Percentiles rank a stretch among this genome's conserved stretches.
phyloP scores from a whole-genome alignment of 305 asterid genomes.

The Caryopteris hybrid region DNA sequence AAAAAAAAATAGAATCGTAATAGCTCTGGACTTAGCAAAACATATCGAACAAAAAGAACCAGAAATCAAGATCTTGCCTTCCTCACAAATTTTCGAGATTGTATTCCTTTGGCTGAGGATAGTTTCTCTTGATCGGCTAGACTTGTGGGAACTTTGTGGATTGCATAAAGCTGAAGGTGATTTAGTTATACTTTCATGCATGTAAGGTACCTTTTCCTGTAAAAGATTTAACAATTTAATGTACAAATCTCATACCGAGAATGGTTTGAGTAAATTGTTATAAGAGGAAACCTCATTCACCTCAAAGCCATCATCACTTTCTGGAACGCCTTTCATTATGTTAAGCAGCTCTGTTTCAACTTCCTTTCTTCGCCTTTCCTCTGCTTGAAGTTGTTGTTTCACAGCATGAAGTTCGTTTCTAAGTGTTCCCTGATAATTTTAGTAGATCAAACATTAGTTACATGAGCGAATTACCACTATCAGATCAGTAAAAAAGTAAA shows the following conservation, averaged over 20 bases:
- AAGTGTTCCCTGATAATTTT: constrained; percentile 42
- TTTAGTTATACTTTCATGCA: constrained; percentile 40
- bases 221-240: constrained; percentile 11
- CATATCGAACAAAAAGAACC: background rate
- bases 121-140: constrained; percentile 50
- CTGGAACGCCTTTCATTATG: constrained; percentile 62
- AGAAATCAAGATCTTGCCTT: constrained; percentile 50
- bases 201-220: constrained; percentile 74
- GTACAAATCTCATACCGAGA: background rate
- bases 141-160: constrained; percentile 33
- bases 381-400: constrained; percentile 49
- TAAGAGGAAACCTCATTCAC: constrained; percentile 32
- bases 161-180: constrained; percentile 32
- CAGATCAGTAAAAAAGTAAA: constrained; percentile 5
- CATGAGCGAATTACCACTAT: constrained; percentile 21
- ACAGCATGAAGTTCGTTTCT: constrained; percentile 45
- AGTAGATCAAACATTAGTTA: constrained; percentile 5
- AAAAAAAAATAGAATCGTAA: too few species aligned
- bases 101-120: constrained; percentile 65
- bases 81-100: constrained; percentile 84
- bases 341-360: constrained; percentile 66
- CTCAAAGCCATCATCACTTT: constrained; percentile 86
- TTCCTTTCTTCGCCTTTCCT: constrained; percentile 66
- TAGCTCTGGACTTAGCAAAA: background rate
- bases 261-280: constrained; percentile 5